A percentile compares a stretch with the other conserved stretches of the same genome.
These are phyloP conservation scores for Ananas comosus DNA, from an alignment of 176 grass and related monocot species.

Conservation along the genomic window DNA sequence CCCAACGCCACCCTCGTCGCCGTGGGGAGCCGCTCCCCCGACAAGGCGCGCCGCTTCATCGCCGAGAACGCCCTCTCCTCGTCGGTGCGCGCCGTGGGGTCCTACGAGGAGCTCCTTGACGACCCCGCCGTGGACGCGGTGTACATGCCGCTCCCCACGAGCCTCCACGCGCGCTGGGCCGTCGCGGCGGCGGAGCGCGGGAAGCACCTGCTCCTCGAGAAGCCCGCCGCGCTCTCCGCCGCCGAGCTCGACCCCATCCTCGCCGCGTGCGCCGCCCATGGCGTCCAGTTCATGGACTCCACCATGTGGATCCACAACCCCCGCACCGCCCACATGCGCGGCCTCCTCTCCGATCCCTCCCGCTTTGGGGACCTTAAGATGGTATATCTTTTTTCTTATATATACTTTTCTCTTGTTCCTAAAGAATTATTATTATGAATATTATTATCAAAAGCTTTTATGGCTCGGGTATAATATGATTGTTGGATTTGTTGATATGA, in stretches of 20 bases:
- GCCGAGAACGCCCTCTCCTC: constrained; percentile 30
- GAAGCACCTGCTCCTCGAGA: constrained; percentile 86
- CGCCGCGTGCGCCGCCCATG: constrained; percentile 31
- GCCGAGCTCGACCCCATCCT: constrained; percentile 64
- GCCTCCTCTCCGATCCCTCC: constrained; percentile 40
- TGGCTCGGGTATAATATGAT: no score
- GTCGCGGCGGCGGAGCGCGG: constrained; percentile 41
- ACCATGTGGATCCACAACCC: constrained; percentile 98
- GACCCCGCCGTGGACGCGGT: constrained; percentile 62
- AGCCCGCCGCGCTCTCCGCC: constrained; percentile 63
- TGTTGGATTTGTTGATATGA: no score
- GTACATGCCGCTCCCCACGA: constrained; percentile 70
- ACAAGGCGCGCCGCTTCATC: constrained; percentile 60
- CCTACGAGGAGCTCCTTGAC: constrained; percentile 67
- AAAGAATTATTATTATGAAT: no score
- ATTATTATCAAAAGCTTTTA: no score
- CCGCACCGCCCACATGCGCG: constrained; percentile 69
- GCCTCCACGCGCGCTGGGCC: constrained; percentile 67
- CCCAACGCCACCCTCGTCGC: constrained; percentile 33
- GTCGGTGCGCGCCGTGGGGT: constrained; percentile 30
- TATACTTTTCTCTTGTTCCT: neutral
- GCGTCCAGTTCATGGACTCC: constrained; percentile 80
- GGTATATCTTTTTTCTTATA: constrained; percentile 19
- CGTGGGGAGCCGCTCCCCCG: constrained; percentile 47
- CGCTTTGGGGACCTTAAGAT: constrained; percentile 46